Evolutionary conservation across 2,329 filamentous ascomycete genomes (phyloP), one percentile per base, ranked within the genome.

Genomic region (Fusarium stilboides): DNA sequence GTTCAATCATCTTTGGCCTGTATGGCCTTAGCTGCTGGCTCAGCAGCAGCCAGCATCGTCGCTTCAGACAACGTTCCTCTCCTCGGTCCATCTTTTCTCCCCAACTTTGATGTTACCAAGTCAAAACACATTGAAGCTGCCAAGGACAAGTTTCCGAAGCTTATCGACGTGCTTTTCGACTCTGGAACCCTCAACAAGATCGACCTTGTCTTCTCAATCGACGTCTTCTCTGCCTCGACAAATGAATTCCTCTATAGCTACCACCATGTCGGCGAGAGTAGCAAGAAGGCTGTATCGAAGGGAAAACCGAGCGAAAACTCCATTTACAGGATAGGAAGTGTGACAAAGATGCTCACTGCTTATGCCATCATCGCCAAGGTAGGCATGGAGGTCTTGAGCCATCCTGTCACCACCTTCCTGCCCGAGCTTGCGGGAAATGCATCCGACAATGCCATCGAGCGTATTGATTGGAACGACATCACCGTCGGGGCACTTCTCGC

Each of bases 141-240:
- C 2, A 65, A 54, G 33, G n/a, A 58, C 7, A 42, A 42, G 4
- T 69, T 75, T 4, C 72, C 71, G 0, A 22, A 28, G 0, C 6
- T 61, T 1, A 42, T 75, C 1, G 62, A 75, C 8, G 42, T 51
- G 0, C 24, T 68, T 2, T 72, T 75, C 7, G 28, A 43, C 0
- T 14, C 43, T 0, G 44, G 31, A 3, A 7, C 6, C 1, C 33
- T 75, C 14, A 68, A 75, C 61, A 22, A 57, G 3, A 71, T 69
- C 4, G 62, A 72, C 15, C 51, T 65, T 0, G 52, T 69, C 14
- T 74, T 75, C 7, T 42, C 69, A 14, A 45, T 76, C 1, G 75
- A 76, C 13, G 74, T 76, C 22, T 76, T 75, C 33, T 76, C 73
- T 0, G 65, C 74, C 0, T 60, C 62, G 0, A 75, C 74, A 0